These are phyloP conservation scores for Colletotrichum simmondsii DNA, from an alignment of 2,329 filamentous ascomycete genomes.

Conservation along the genomic window DNA sequence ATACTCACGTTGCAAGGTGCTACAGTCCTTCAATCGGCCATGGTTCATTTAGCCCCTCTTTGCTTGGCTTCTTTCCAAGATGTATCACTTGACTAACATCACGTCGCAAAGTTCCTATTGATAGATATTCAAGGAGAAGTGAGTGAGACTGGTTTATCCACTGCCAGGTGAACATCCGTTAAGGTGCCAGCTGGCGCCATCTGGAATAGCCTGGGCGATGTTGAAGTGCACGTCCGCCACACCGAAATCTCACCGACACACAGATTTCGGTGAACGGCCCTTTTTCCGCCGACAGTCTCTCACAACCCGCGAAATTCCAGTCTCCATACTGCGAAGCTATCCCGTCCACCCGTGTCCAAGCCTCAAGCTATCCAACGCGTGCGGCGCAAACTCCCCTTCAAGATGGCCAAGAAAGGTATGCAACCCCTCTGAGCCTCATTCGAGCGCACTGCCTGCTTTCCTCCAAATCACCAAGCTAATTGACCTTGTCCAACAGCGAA, in stretches of 20 bases:
- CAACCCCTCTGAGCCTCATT: not conserved
- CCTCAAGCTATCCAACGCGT: constrained; percentile 16
- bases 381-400: constrained; percentile 15
- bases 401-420: constrained; percentile 36
- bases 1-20: not conserved
- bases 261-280: constrained; percentile 25
- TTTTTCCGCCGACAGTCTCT: constrained; percentile 23
- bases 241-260: constrained; percentile 1
- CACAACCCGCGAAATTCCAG: constrained; percentile 28
- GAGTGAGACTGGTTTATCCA: not conserved
- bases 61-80: not conserved
- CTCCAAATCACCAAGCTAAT: constrained; percentile 2
- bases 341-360: constrained; percentile 28
- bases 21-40: no score
- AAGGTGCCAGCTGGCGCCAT: not conserved
- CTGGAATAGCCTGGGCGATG: not conserved
- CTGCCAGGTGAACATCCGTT: no score
- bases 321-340: constrained; percentile 1
- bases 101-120: not conserved
- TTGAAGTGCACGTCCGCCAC: not conserved
- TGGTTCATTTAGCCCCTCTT: not conserved
- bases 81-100: constrained; percentile 4
- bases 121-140: not conserved
- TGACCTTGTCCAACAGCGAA: constrained; percentile 69
- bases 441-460: no score